Evolutionary conservation across 768 basidiomycete species (phyloP).

Genomic region (Xerocomellus dryophilus): DNA sequence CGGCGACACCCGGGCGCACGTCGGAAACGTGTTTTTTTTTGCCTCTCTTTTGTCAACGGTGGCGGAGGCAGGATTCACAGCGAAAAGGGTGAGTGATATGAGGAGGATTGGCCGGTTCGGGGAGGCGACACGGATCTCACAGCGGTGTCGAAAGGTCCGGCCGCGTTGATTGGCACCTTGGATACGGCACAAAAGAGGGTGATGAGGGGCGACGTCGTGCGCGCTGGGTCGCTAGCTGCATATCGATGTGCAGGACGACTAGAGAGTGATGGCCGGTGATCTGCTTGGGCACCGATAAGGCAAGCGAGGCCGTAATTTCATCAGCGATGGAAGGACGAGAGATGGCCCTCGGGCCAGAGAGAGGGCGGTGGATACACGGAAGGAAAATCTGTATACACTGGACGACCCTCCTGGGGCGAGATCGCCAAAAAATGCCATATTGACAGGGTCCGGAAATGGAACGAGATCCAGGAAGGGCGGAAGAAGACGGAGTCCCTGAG

Average conservation of each 20-base stretch:
- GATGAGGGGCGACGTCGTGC: not conserved
- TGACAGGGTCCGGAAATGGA: slow-evolving; percentile 25
- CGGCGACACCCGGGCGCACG: slow-evolving; percentile 8
- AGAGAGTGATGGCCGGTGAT: slow-evolving; percentile 18
- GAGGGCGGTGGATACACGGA: not conserved
- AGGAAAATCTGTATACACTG: slow-evolving; percentile 7
- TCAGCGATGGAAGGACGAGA: not conserved
- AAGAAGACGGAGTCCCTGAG: slow-evolving; percentile 23
- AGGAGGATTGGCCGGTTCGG: not conserved
- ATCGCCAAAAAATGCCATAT: slow-evolving; percentile 25
- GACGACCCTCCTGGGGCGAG: slow-evolving; percentile 10
- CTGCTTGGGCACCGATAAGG: slow-evolving; percentile 9
- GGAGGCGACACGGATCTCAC: slow-evolving; percentile 18
- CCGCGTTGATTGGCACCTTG: not conserved
- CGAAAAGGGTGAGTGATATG: not conserved
- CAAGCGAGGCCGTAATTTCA: slow-evolving; percentile 6
- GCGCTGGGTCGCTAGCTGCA: not conserved
- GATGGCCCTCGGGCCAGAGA: not conserved
- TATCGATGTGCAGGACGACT: not conserved
- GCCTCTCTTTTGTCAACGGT: no score
- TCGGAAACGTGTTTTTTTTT: slow-evolving; percentile 7
- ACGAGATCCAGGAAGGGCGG: slow-evolving; percentile 24
- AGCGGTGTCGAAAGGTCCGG: slow-evolving; percentile 12
- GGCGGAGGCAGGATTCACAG: not conserved
- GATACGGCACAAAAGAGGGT: slow-evolving; percentile 8